phyloP scores from a whole-genome alignment of 305 asterid species.

The Ilex paraguariensis region DNA sequence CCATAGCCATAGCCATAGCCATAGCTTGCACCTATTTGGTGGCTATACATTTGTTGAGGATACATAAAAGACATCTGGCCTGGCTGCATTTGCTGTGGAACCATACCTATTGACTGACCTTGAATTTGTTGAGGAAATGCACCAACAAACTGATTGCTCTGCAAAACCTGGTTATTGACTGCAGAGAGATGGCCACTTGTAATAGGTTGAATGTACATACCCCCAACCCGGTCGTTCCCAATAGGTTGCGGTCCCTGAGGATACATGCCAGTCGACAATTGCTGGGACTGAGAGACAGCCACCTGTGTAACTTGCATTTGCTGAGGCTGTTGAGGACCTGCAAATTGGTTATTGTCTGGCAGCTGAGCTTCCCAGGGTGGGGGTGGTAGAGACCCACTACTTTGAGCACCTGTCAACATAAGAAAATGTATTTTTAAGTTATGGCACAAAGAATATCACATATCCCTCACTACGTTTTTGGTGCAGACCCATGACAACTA shows the following conservation, averaged over 20 bases:
- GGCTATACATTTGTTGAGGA: not conserved
- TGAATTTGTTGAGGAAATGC: not conserved
- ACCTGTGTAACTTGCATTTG: too few species aligned
- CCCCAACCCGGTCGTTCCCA: not conserved
- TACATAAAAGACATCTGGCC: not conserved
- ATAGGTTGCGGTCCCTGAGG: not conserved
- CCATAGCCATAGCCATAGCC: slow-evolving; percentile 24
- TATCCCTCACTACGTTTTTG: too few species aligned
- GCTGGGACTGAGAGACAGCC: not conserved
- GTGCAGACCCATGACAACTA: too few species aligned
- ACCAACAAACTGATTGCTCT: not conserved
- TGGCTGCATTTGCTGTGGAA: not conserved
- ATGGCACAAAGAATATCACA: too few species aligned
- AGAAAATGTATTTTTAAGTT: too few species aligned
- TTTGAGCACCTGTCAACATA: not conserved
- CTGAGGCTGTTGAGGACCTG: not conserved
- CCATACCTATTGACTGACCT: not conserved
- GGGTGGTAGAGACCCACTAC: not conserved
- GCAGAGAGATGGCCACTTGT: not conserved
- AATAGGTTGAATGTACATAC: not conserved
- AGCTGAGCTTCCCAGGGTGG: not conserved
- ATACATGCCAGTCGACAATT: not conserved
- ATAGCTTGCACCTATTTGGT: not conserved
- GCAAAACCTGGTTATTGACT: not conserved
- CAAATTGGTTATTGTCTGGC: not conserved